Evolutionary conservation across 148 eudicot genomes (phyloP).

Genomic region (Amaranthus hypochondriacus): DNA sequence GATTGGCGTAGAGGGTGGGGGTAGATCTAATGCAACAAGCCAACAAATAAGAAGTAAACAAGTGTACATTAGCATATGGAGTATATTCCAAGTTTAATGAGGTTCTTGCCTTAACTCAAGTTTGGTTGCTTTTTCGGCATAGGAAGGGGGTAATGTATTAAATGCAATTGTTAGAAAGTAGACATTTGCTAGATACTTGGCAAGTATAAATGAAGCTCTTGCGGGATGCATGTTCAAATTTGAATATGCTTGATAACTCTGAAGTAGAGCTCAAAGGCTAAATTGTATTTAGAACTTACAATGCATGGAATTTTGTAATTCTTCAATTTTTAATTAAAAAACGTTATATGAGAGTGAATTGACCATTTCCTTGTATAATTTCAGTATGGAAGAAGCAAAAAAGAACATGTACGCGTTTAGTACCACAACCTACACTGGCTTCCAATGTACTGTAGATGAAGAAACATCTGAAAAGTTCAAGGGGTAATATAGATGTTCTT

Average conservation of each 20-base stretch:
- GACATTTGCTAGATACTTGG: neutral
- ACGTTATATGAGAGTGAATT: neutral
- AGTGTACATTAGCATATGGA: too few species aligned
- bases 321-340: neutral
- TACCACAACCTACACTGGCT: slow-evolving; percentile 97
- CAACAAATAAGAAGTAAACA: too few species aligned
- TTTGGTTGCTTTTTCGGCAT: too few species aligned
- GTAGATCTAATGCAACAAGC: too few species aligned
- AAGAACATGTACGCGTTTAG: slow-evolving; percentile 97
- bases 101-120: too few species aligned
- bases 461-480: slow-evolving; percentile 90
- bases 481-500: slow-evolving; percentile 29
- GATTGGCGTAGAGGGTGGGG: too few species aligned
- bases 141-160: neutral
- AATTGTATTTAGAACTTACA: neutral
- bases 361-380: slow-evolving; percentile 5
- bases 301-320: neutral
- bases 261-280: neutral
- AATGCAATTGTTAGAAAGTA: too few species aligned
- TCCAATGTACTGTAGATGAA: slow-evolving; percentile 93
- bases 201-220: neutral
- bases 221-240: neutral
- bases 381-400: slow-evolving; percentile 94
- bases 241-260: neutral
- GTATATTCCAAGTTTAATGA: too few species aligned